These are phyloP conservation scores for Gamsiella multidivaricata DNA, from an alignment of 192 early-diverging fungal genomes.

Conservation along the genomic window DNA sequence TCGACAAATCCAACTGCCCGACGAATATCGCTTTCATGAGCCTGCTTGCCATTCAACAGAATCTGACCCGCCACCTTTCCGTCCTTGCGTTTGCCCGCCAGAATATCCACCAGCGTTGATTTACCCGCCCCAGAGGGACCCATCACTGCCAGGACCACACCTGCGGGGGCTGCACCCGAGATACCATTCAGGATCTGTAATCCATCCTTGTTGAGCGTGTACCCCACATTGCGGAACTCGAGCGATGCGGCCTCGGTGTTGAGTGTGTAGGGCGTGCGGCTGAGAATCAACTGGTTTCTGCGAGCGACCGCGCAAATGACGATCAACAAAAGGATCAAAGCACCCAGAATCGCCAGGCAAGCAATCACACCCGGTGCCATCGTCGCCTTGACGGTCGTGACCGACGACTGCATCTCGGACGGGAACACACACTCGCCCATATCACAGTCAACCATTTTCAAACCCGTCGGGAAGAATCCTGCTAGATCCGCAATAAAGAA, in stretches of 20 bases:
- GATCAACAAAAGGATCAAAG: slow-evolving; percentile 22
- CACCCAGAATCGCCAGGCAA: slow-evolving; percentile 34
- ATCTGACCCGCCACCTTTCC: slow-evolving; percentile 66
- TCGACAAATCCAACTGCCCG: slow-evolving; percentile 79
- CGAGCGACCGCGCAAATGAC: slow-evolving; percentile 27
- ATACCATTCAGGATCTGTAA: slow-evolving; percentile 74
- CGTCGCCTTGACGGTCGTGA: background rate
- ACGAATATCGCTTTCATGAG: slow-evolving; percentile 65
- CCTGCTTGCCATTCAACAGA: slow-evolving; percentile 60
- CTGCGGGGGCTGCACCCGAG: slow-evolving; percentile 77
- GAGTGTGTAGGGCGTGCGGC: slow-evolving; percentile 10
- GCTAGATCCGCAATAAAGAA: slow-evolving; percentile 59
- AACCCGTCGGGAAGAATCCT: slow-evolving; percentile 63
- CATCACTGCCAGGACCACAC: slow-evolving; percentile 88
- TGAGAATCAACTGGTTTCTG: slow-evolving; percentile 21
- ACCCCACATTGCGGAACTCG: slow-evolving; percentile 44
- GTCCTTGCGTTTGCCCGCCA: slow-evolving; percentile 74
- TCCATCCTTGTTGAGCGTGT: slow-evolving; percentile 60
- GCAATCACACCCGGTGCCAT: slow-evolving; percentile 31
- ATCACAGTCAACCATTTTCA: slow-evolving; percentile 61
- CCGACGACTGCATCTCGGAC: slow-evolving; percentile 26
- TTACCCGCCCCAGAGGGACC: slow-evolving; percentile 94
- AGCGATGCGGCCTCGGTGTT: slow-evolving; percentile 39
- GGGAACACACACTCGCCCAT: slow-evolving; percentile 68
- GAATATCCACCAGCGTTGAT: slow-evolving; percentile 85